These are phyloP conservation scores for Verbena officinalis DNA, from an alignment of 257 asterid species.

Conservation along the genomic window DNA sequence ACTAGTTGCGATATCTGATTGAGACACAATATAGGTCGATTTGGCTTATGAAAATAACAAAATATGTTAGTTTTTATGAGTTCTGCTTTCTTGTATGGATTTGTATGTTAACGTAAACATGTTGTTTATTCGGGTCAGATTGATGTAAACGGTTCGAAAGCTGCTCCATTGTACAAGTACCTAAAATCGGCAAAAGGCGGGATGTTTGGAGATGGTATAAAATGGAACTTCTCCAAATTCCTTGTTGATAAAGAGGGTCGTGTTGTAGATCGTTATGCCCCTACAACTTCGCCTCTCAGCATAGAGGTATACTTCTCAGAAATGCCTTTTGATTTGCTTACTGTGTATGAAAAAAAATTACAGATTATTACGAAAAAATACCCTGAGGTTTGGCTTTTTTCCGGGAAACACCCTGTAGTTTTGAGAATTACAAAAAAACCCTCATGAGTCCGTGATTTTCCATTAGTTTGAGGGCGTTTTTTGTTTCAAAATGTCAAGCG, in stretches of 20 bases:
- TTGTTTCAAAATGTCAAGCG: no score
- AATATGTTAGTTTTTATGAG: background rate
- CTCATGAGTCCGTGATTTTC: no score
- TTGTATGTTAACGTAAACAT: background rate
- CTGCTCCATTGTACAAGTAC: slow-evolving; percentile 78
- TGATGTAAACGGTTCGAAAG: slow-evolving; percentile 76
- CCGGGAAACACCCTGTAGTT: no score
- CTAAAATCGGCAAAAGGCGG: slow-evolving; percentile 90
- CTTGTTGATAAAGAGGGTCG: slow-evolving; percentile 79
- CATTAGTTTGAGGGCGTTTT: no score
- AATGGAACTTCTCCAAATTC: slow-evolving; percentile 94
- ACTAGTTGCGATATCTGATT: no score
- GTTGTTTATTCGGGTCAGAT: slow-evolving; percentile 40
- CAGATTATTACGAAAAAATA: no score
- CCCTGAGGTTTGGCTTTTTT: no score
- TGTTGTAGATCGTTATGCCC: slow-evolving; percentile 87
- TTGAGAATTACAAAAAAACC: no score
- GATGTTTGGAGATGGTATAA: slow-evolving; percentile 71
- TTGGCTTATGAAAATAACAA: background rate
- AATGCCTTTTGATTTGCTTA: background rate
- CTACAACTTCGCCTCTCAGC: slow-evolving; percentile 88
- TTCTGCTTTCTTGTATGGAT: background rate
- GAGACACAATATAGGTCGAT: no score
- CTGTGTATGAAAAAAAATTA: no score
- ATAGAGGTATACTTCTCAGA: slow-evolving; percentile 58